These are phyloP conservation scores for Eutrema japonicum DNA, from an alignment of 345 rosid species.

Conservation along the genomic window DNA sequence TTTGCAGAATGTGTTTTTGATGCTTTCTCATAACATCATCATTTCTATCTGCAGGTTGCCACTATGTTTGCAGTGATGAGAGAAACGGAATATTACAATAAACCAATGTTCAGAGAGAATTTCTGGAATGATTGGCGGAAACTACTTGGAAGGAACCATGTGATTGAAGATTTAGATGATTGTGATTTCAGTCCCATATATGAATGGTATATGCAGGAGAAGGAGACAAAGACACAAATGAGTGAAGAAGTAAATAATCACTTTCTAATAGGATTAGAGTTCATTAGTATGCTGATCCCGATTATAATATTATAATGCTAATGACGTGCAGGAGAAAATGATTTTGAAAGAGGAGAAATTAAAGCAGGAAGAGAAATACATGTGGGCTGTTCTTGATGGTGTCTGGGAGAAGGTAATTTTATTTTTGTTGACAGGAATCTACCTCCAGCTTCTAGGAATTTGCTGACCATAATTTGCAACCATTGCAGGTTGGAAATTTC, in stretches of 20 bases:
- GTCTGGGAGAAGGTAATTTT: conserved; percentile 83
- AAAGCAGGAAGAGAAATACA: conserved; percentile 90
- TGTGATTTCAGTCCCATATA: conserved; percentile 92
- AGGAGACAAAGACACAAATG: conserved; percentile 62
- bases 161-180: conserved; percentile 67
- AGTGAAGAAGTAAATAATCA: conserved; percentile 34
- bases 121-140: conserved; percentile 96
- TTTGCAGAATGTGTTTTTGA: neutral
- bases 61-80: conserved; percentile 97
- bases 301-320: conserved; percentile 17
- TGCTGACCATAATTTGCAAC: conserved; percentile 15
- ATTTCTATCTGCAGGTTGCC: conserved; percentile 64
- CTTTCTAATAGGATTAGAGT: conserved; percentile 3
- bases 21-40: conserved; percentile 11
- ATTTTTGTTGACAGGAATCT: conserved; percentile 31
- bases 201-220: conserved; percentile 87
- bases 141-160: conserved; percentile 83
- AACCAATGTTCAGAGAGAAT: conserved; percentile 77
- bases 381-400: conserved; percentile 99
- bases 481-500: conserved; percentile 91
- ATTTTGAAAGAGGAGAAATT: conserved; percentile 84
- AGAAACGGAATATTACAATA: conserved; percentile 91
- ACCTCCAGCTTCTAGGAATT: conserved; percentile 6
- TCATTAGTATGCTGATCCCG: neutral
- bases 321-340: conserved; percentile 80